These are phyloP conservation scores for Metschnikowia cerradonensis DNA, from an alignment of 805 yeast genomes.

Conservation along the genomic window DNA sequence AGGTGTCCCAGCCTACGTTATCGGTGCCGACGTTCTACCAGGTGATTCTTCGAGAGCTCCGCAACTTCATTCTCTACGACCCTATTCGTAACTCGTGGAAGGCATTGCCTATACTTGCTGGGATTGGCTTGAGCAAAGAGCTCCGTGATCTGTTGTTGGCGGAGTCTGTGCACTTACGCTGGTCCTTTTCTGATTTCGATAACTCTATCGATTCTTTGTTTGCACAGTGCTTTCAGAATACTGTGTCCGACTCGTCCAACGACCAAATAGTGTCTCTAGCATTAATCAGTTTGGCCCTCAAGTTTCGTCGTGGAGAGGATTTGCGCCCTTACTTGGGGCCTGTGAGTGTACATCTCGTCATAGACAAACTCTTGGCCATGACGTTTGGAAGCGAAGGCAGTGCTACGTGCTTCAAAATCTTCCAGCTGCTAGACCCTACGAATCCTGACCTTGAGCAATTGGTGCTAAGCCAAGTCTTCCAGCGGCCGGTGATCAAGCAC, in stretches of 20 bases:
- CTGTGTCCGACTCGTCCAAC: constrained; percentile 20
- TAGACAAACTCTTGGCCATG: constrained; percentile 19
- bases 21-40: constrained; percentile 42
- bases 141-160: constrained; percentile 30
- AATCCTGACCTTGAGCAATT: constrained; percentile 12
- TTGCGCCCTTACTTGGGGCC: constrained; percentile 20
- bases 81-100: constrained; percentile 40
- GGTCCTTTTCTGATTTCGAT: constrained; percentile 38
- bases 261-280: constrained; percentile 26
- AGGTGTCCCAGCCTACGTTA: constrained; percentile 46
- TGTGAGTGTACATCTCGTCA: constrained; percentile 18
- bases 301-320: constrained; percentile 23
- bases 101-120: constrained; percentile 44
- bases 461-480: constrained; percentile 15
- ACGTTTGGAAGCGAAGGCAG: constrained; percentile 16
- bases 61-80: constrained; percentile 27
- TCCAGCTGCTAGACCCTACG: constrained; percentile 13
- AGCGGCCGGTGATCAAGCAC: constrained; percentile 45
- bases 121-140: constrained; percentile 37
- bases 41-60: constrained; percentile 31
- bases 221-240: constrained; percentile 21
- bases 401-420: constrained; percentile 15
- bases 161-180: constrained; percentile 23
- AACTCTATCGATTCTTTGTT: constrained; percentile 25
- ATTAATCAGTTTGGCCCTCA: constrained; percentile 34